A percentile compares a stretch with the other conserved stretches of the same genome.
These are phyloP conservation scores for Agrocybe chaxingu DNA, from an alignment of 768 basidiomycete species.

Conservation along the genomic window DNA sequence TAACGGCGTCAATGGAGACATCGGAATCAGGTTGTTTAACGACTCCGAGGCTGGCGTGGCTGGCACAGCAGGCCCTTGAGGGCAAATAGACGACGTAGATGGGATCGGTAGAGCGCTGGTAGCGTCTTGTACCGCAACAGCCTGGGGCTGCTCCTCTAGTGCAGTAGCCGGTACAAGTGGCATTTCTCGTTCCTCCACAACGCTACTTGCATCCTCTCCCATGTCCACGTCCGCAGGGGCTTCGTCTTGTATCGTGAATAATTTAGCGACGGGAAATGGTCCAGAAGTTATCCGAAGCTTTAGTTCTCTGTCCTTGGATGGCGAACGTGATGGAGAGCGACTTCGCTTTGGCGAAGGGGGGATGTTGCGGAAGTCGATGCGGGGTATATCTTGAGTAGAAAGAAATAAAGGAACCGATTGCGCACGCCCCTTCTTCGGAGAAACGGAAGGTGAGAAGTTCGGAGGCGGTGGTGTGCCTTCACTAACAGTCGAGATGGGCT, in stretches of 20 bases:
- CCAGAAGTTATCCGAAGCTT: conserved; percentile 28
- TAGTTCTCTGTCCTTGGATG: conserved; percentile 36
- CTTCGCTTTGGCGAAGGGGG: conserved; percentile 37
- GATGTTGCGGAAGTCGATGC: conserved; percentile 41
- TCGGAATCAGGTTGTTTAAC: conserved; percentile 17
- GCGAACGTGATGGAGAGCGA: conserved; percentile 37
- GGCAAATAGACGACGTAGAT: not conserved
- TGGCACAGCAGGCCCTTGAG: conserved; percentile 6
- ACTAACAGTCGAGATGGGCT: conserved; percentile 24
- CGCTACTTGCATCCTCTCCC: conserved; percentile 15
- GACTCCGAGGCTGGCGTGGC: conserved; percentile 16
- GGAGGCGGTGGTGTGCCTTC: conserved; percentile 14
- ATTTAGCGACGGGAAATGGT: conserved; percentile 4
- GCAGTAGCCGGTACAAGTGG: not conserved
- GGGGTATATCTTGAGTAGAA: conserved; percentile 24
- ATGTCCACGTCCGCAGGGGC: conserved; percentile 13
- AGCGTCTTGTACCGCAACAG: not conserved
- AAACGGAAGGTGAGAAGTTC: conserved; percentile 14
- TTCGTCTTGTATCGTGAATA: conserved; percentile 27
- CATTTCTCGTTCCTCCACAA: conserved; percentile 23
- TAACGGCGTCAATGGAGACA: conserved; percentile 47
- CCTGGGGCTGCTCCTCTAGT: not conserved
- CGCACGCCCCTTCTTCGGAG: conserved; percentile 32
- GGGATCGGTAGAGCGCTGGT: conserved; percentile 5
- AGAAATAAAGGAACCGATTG: conserved; percentile 45